Percentiles rank a stretch among this genome's conserved stretches.
Conservation (phyloP, 306 rosid species). For the Amphicarpaea edgeworthii region DNA sequence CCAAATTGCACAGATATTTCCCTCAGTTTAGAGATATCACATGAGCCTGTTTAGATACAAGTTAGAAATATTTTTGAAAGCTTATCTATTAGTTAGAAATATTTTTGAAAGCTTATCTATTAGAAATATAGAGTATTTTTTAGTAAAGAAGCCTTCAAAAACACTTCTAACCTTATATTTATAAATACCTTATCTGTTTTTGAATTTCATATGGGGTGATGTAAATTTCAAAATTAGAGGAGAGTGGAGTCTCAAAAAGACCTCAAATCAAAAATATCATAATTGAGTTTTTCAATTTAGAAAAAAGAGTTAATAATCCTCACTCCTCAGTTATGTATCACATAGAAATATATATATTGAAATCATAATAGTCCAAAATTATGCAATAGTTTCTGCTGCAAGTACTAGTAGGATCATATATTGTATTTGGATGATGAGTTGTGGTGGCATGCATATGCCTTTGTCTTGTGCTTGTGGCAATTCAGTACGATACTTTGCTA, state of each 20-base stretch:
- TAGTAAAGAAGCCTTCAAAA: no score
- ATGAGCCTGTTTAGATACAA: no score
- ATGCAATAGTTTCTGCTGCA: neutral
- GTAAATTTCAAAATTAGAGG: neutral
- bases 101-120: no score
- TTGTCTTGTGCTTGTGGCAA: slow-evolving; percentile 19
- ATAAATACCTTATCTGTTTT: no score
- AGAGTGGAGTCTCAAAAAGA: neutral
- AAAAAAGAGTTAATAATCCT: neutral
- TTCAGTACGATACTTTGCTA: neutral
- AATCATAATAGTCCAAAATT: neutral
- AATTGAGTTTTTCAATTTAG: neutral
- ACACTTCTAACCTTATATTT: no score
- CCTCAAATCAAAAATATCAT: neutral
- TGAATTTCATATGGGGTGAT: no score
- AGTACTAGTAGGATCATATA: neutral
- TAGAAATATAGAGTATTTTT: no score
- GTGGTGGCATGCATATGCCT: slow-evolving; percentile 17
- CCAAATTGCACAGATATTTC: neutral
- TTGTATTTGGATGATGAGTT: slow-evolving; percentile 1
- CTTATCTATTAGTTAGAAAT: no score
- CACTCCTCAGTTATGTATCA: neutral
- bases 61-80: no score
- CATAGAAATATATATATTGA: neutral
- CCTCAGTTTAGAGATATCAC: neutral